Conservation (phyloP, 768 basidiomycete species). For the Pleurotus citrinopileatus region DNA sequence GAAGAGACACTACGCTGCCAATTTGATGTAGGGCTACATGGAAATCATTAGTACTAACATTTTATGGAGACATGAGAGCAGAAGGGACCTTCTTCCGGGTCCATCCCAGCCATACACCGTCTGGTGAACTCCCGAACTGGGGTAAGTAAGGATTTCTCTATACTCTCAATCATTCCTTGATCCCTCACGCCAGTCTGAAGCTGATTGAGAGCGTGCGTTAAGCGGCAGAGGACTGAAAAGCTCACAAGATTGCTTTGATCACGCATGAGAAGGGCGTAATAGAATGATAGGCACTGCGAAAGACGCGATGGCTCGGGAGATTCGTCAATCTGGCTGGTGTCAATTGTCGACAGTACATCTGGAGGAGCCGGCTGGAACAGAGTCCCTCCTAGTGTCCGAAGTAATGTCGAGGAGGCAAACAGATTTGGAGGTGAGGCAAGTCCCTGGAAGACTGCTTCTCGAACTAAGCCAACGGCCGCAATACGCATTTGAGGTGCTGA, state of each 20-base stretch:
- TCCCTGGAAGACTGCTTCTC: slow-evolving; percentile 61
- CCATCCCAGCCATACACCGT: slow-evolving; percentile 26
- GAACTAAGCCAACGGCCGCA: slow-evolving; percentile 65
- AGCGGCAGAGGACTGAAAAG: neutral
- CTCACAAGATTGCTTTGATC: slow-evolving; percentile 57
- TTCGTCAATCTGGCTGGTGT: slow-evolving; percentile 36
- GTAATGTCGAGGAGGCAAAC: slow-evolving; percentile 54
- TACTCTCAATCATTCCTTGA: slow-evolving; percentile 35
- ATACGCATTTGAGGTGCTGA: slow-evolving; percentile 66
- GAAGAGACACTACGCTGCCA: slow-evolving; percentile 42
- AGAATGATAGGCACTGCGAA: slow-evolving; percentile 63
- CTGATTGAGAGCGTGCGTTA: neutral
- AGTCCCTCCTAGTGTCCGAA: slow-evolving; percentile 57
- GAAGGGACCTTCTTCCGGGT: slow-evolving; percentile 14
- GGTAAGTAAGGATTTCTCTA: slow-evolving; percentile 41
- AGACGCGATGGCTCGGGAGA: slow-evolving; percentile 61
- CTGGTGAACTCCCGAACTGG: slow-evolving; percentile 40
- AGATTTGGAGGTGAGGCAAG: slow-evolving; percentile 30
- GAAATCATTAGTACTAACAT: slow-evolving; percentile 4
- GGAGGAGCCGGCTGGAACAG: slow-evolving; percentile 57
- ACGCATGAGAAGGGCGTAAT: slow-evolving; percentile 59
- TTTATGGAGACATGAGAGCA: neutral
- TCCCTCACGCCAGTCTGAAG: slow-evolving; percentile 52
- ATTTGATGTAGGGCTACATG: slow-evolving; percentile 28
- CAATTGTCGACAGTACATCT: slow-evolving; percentile 47